Percentiles rank a stretch among this genome's conserved stretches.
Evolutionary conservation across 306 rosid genomes (phyloP).

Genomic region (Abrus precatorius): DNA sequence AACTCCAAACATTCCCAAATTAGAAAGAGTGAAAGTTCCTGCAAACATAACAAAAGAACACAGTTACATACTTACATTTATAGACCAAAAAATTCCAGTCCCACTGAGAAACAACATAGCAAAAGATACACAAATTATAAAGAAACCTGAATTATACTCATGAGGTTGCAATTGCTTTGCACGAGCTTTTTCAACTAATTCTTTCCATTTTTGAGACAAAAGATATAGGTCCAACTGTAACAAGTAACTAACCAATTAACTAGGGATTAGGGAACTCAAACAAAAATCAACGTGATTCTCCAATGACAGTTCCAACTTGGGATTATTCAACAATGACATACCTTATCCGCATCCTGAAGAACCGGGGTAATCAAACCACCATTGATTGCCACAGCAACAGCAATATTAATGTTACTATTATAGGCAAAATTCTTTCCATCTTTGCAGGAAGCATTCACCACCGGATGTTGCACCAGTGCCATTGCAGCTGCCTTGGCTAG

Average conservation of each 20-base stretch:
- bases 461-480: slow-evolving; percentile 88
- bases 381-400: slow-evolving; percentile 86
- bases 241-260: slow-evolving; percentile 40
- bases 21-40: slow-evolving; percentile 97
- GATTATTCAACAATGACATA: slow-evolving; percentile 26
- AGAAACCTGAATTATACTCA: slow-evolving; percentile 83
- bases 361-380: slow-evolving; percentile 93
- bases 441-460: slow-evolving; percentile 82
- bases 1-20: slow-evolving; percentile 97
- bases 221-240: slow-evolving; percentile 89
- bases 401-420: slow-evolving; percentile 72
- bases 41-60: slow-evolving; percentile 16
- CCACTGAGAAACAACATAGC: background rate
- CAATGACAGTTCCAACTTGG: background rate
- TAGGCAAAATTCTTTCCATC: slow-evolving; percentile 82
- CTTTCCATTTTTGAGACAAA: slow-evolving; percentile 93
- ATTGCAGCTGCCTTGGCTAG: slow-evolving; percentile 86
- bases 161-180: slow-evolving; percentile 93
- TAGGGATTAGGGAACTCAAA: background rate
- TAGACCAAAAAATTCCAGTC: slow-evolving; percentile 20
- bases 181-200: slow-evolving; percentile 84
- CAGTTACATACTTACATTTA: background rate
- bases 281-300: background rate
- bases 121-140: slow-evolving; percentile 21
- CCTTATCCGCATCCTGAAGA: slow-evolving; percentile 95